These are phyloP conservation scores for Alternaria ventricosa DNA, from an alignment of 2,329 filamentous ascomycete species.

Conservation along the genomic window DNA sequence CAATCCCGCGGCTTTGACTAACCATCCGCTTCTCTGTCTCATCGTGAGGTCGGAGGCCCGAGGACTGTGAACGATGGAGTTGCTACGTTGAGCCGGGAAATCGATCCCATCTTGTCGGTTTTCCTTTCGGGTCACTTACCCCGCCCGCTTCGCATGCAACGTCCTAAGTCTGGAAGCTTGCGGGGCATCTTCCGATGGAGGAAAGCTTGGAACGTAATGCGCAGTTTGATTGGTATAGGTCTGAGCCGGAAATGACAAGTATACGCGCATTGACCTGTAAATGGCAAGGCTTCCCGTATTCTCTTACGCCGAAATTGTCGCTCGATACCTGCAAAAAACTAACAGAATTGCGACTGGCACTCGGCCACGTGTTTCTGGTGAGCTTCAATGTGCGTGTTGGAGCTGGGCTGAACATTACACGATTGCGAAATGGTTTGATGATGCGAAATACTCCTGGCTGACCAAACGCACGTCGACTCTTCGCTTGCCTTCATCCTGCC, in stretches of 20 bases:
- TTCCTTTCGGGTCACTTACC: neutral
- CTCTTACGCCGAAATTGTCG: neutral
- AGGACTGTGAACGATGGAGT: neutral
- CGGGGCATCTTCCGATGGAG: neutral
- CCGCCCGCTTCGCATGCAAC: neutral
- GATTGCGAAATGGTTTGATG: conserved; percentile 60
- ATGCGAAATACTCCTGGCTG: conserved; percentile 55
- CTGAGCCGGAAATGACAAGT: neutral
- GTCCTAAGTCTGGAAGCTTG: neutral
- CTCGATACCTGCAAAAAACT: neutral
- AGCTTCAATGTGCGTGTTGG: neutral
- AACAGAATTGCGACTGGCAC: neutral
- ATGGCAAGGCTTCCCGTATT: neutral
- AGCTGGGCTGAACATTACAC: conserved; percentile 44
- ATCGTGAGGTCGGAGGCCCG: conserved; percentile 12
- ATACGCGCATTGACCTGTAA: neutral
- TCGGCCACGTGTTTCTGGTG: neutral
- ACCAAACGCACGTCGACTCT: conserved; percentile 50
- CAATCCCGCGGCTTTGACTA: conserved; percentile 2
- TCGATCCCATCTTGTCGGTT: conserved; percentile 7
- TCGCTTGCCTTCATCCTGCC: conserved; percentile 46
- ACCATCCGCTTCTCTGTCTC: conserved; percentile 42
- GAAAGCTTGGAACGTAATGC: neutral
- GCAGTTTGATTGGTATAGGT: neutral
- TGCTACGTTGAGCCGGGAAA: conserved; percentile 10